phyloP scores from a whole-genome alignment of 805 yeast species.

The Kuraishia ogatae region DNA sequence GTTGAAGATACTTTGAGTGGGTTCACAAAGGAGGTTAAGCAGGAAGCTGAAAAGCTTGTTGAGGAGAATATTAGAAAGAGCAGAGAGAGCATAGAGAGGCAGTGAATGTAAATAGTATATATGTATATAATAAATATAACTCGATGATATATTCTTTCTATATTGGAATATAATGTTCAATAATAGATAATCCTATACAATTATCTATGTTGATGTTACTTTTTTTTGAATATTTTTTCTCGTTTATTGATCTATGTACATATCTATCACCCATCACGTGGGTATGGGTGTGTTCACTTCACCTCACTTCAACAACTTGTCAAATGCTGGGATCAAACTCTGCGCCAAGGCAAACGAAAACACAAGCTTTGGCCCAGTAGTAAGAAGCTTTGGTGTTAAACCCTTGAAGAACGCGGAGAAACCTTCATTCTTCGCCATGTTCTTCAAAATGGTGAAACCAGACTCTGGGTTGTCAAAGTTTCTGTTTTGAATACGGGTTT shows the following conservation, averaged over 20 bases:
- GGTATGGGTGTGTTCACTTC: too few relatives aligned
- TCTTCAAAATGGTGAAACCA: conserved; percentile 86
- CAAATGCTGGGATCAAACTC: conserved; percentile 93
- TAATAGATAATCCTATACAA: too few relatives aligned
- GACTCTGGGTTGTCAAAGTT: conserved; percentile 93
- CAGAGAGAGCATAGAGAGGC: neutral
- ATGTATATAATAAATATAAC: neutral
- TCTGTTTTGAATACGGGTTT: conserved; percentile 96
- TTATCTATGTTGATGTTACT: too few relatives aligned
- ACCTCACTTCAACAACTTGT: conserved; percentile 33
- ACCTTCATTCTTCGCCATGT: conserved; percentile 91
- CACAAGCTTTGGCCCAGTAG: conserved; percentile 97
- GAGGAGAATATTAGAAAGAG: neutral
- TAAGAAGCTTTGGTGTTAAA: conserved; percentile 88
- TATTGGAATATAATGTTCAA: too few relatives aligned
- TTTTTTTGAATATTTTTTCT: too few relatives aligned
- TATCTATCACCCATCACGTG: too few relatives aligned
- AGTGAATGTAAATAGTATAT: neutral
- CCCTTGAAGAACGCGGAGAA: conserved; percentile 90
- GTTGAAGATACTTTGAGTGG: conserved; percentile 23
- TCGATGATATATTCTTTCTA: too few relatives aligned
- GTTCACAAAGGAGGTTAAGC: conserved; percentile 16
- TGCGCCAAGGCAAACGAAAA: conserved; percentile 98
- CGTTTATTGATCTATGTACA: too few relatives aligned
- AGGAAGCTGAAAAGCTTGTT: neutral